phyloP scores from a whole-genome alignment of 495 filamentous ascomycete species.

The Hyphodiscus hymeniophilus region DNA sequence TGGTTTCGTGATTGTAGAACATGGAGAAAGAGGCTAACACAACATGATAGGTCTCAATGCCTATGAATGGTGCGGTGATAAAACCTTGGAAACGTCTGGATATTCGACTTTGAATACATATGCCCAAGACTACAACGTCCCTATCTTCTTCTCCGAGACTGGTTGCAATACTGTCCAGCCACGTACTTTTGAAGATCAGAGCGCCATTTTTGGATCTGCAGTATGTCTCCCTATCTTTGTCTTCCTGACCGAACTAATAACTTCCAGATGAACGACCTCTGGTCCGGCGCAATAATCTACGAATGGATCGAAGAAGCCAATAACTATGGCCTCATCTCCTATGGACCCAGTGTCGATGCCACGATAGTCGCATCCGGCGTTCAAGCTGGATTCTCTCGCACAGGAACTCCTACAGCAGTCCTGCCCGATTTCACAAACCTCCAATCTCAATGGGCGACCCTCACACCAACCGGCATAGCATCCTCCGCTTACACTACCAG shows the following conservation, averaged over 20 bases:
- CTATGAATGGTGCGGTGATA: slow-evolving; percentile 80
- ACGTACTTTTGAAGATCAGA: slow-evolving; percentile 68
- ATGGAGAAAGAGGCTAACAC: too few species aligned
- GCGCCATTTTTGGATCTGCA: slow-evolving; percentile 56
- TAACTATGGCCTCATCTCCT: slow-evolving; percentile 76
- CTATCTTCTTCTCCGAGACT: slow-evolving; percentile 82
- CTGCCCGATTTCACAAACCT: slow-evolving; percentile 72
- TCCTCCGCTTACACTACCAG: slow-evolving; percentile 53
- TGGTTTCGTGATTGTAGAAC: too few species aligned
- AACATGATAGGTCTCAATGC: slow-evolving; percentile 55
- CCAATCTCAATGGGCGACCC: slow-evolving; percentile 65
- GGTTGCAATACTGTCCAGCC: slow-evolving; percentile 63
- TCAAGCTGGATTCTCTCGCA: slow-evolving; percentile 57
- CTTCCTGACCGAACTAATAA: too few species aligned
- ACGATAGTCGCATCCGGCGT: slow-evolving; percentile 41
- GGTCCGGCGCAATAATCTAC: slow-evolving; percentile 81
- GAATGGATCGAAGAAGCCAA: slow-evolving; percentile 88
- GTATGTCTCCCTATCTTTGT: too few species aligned
- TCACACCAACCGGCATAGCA: slow-evolving; percentile 58
- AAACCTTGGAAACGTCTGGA: slow-evolving; percentile 55
- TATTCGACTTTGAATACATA: slow-evolving; percentile 55
- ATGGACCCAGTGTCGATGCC: slow-evolving; percentile 48
- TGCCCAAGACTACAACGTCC: slow-evolving; percentile 52
- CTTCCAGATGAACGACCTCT: slow-evolving; percentile 57
- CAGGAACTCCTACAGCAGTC: slow-evolving; percentile 67